A percentile compares a stretch with the other conserved stretches of the same genome.
Evolutionary conservation across 73 alveolate genomes (phyloP).

Genomic region (Blepharisma japonicum): DNA sequence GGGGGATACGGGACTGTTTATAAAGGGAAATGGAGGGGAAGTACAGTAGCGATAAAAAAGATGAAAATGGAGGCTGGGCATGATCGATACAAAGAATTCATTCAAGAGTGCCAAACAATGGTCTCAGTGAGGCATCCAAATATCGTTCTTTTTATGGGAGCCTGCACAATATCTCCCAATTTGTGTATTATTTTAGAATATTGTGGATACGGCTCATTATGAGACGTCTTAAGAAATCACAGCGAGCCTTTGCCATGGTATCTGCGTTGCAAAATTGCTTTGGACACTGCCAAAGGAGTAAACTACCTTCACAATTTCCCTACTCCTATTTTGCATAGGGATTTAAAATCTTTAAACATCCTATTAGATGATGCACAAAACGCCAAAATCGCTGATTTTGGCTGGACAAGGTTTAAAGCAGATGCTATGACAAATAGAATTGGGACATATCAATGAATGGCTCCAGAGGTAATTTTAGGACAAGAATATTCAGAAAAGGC

Average conservation of each 20-base stretch:
- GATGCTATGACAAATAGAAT: slow-evolving; percentile 96
- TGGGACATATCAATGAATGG: slow-evolving; percentile 99
- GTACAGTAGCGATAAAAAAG: slow-evolving; percentile 95
- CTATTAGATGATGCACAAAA: slow-evolving; percentile 90
- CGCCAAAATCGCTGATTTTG: slow-evolving; percentile 98
- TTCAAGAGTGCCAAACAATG: slow-evolving; percentile 96
- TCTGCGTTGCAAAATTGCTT: slow-evolving; percentile 88
- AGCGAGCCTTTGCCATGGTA: slow-evolving; percentile 80
- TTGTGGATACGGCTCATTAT: slow-evolving; percentile 93
- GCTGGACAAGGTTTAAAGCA: slow-evolving; percentile 94
- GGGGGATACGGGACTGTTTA: slow-evolving; percentile 97
- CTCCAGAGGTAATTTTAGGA: slow-evolving; percentile 98
- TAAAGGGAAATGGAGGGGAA: slow-evolving; percentile 95
- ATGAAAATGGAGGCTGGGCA: slow-evolving; percentile 89
- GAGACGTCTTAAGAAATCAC: slow-evolving; percentile 89
- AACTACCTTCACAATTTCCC: slow-evolving; percentile 91
- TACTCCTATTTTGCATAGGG: slow-evolving; percentile 96
- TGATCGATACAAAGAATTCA: slow-evolving; percentile 87
- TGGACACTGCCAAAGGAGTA: slow-evolving; percentile 97
- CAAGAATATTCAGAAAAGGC: slow-evolving; percentile 95
- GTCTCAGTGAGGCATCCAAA: slow-evolving; percentile 97
- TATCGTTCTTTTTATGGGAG: slow-evolving; percentile 95
- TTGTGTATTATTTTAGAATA: slow-evolving; percentile 89
- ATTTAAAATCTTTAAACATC: slow-evolving; percentile 92
- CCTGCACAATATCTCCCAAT: slow-evolving; percentile 95